These are phyloP conservation scores for Aspergillus vadensis DNA, from an alignment of 2,329 filamentous ascomycete species.

Conservation along the genomic window DNA sequence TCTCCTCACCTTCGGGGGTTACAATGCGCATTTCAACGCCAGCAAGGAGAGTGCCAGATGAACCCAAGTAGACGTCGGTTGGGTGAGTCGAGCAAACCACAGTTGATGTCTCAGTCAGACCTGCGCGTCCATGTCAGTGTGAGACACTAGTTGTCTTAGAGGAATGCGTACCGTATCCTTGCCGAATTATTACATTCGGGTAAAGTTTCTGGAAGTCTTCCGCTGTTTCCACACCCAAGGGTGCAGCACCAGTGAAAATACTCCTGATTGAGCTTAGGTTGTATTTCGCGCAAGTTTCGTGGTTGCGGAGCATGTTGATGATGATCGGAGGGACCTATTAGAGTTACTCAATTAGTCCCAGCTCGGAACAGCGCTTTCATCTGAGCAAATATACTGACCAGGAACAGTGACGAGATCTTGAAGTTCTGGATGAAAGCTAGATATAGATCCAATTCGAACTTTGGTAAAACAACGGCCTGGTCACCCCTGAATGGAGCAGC, in stretches of 20 bases:
- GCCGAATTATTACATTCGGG: conserved; percentile 66
- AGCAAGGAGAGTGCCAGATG: conserved; percentile 70
- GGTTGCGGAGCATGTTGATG: conserved; percentile 70
- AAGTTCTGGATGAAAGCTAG: conserved; percentile 66
- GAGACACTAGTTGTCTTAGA: neutral
- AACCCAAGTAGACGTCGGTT: conserved; percentile 69
- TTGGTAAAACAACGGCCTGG: conserved; percentile 67
- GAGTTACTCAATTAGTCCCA: neutral
- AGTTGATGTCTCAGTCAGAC: conserved; percentile 75
- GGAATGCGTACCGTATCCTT: conserved; percentile 65
- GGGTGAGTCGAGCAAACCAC: conserved; percentile 62
- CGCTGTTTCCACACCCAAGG: conserved; percentile 72
- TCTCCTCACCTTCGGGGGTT: conserved; percentile 67
- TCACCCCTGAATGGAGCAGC: conserved; percentile 70
- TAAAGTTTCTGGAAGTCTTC: conserved; percentile 63
- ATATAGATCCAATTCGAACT: conserved; percentile 71
- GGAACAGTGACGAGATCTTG: conserved; percentile 67
- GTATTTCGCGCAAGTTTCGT: conserved; percentile 63
- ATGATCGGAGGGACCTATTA: conserved; percentile 75
- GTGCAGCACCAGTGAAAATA: conserved; percentile 76
- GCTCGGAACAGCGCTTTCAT: no score
- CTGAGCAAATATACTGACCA: conserved; percentile 53
- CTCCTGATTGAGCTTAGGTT: conserved; percentile 68
- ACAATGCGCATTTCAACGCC: conserved; percentile 67
- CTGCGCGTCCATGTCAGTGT: conserved; percentile 39